Percentiles rank a stretch among this genome's conserved stretches.
Conservation (phyloP, 2,329 filamentous ascomycete species). For the Amesomyces nigricolor region DNA sequence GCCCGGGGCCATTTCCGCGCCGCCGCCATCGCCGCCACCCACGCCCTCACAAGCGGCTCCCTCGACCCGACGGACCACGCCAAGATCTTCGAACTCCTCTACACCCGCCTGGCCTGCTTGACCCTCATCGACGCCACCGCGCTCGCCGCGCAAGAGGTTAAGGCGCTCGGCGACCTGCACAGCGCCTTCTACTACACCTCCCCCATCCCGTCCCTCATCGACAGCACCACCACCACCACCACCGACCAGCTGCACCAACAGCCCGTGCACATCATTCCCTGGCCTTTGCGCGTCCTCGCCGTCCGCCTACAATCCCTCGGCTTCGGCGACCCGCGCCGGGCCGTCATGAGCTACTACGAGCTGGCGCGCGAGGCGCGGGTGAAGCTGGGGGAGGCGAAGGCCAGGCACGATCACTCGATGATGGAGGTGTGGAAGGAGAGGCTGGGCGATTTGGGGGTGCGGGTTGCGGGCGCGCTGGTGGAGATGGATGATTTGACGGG, state of each 20-base stretch:
- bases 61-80: conserved; percentile 49
- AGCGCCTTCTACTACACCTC: conserved; percentile 45
- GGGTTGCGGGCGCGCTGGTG: conserved; percentile 61
- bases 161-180: conserved; percentile 58
- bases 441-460: conserved; percentile 67
- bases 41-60: conserved; percentile 49
- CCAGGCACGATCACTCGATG: conserved; percentile 46
- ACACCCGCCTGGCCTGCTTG: conserved; percentile 75
- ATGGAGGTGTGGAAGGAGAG: conserved; percentile 63
- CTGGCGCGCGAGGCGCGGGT: conserved; percentile 71
- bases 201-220: background rate
- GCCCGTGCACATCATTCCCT: conserved; percentile 66
- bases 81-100: conserved; percentile 70
- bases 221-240: background rate
- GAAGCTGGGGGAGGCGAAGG: conserved; percentile 46
- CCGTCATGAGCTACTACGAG: conserved; percentile 87
- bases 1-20: conserved; percentile 70
- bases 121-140: conserved; percentile 68
- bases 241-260: background rate
- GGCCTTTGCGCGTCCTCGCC: conserved; percentile 76
- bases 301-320: conserved; percentile 81
- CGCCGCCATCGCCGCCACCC: conserved; percentile 63
- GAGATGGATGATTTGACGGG: conserved; percentile 86
- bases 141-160: conserved; percentile 63
- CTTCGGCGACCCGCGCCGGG: conserved; percentile 75